Percentiles rank a stretch among this genome's conserved stretches.
Conservation (phyloP, 78 protist species). For the Emiliania huxleyi region DNA sequence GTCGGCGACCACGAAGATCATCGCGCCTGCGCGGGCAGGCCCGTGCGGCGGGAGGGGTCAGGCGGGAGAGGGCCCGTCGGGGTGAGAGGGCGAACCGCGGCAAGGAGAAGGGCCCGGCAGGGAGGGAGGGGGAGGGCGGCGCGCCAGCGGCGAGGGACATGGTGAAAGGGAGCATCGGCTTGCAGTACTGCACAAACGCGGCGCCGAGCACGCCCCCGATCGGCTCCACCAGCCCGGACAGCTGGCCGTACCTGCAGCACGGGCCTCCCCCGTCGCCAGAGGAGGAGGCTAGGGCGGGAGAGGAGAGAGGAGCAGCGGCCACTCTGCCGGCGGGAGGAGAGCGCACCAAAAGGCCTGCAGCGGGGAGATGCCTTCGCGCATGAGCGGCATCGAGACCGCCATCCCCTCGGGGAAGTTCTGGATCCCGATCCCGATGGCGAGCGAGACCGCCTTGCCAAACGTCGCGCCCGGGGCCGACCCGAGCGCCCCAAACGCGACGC, state of each 20-base stretch:
- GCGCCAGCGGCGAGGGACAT: slow-evolving; percentile 57
- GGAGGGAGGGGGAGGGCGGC: too few species aligned
- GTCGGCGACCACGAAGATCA: slow-evolving; percentile 52
- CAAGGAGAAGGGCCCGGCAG: too few species aligned
- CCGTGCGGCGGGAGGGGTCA: too few species aligned
- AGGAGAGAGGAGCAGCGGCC: too few species aligned
- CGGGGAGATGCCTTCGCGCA: slow-evolving; percentile 44
- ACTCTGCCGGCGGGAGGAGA: too few species aligned
- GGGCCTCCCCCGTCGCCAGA: too few species aligned
- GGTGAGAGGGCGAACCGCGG: too few species aligned
- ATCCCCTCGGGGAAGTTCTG: slow-evolving; percentile 57
- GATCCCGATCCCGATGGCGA: slow-evolving; percentile 55
- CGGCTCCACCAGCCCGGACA: slow-evolving; percentile 55
- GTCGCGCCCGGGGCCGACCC: neutral
- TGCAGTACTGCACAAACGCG: neutral
- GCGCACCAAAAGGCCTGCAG: neutral
- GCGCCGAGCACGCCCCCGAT: slow-evolving; percentile 54
- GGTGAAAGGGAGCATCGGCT: slow-evolving; percentile 45
- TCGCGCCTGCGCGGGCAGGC: too few species aligned
- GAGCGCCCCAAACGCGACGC: slow-evolving; percentile 47
- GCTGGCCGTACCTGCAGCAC: slow-evolving; percentile 37
- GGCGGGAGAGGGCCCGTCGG: too few species aligned
- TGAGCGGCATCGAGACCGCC: slow-evolving; percentile 57
- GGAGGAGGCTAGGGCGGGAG: neutral
- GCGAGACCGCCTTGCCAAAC: neutral